Base-by-base conservation (phyloP, 352 stramenopile genomes). In the Phytophthora ohioensis region DNA sequence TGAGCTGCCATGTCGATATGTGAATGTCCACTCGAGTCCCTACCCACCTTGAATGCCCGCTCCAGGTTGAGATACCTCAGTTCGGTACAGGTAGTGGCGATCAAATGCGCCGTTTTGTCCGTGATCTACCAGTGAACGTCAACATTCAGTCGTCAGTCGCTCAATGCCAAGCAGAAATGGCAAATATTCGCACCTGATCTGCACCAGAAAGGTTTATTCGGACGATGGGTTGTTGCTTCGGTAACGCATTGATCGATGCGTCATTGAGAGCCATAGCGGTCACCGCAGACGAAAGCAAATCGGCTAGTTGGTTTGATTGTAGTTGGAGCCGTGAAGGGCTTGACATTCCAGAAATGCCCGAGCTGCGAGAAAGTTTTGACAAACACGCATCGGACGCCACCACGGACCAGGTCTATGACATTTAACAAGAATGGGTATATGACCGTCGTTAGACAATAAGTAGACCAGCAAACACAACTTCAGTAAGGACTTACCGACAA, bases 301-400 rank as follows among this genome's bases (percentile, higher is more conserved):
- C 77, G 4, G 61, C 41, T 2, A 82, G 45, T 64, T 90, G 82
- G 41, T 90, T 87, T 3, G 70, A 75, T 51, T 68, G 64, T 41
- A 61, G 9, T 11, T 43, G 39, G 15, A 65, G 27, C 11, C 48
- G 66, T 36, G 12, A 17, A 43, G 58, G 46, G 34, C 39, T 78
- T 49, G 35, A 5, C 5, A 71, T 36, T 39, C 13, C 39, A 13
- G 51, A 45, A 38, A 30, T 47, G 12, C 3, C 17, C 17, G 38
- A 30, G 41, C 7, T 60, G 32, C 39, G 59, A 13, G 60, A 72
- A 6, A 94, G 67, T 12, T 73, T 73, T 30, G 69, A 47, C 60
- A 93, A 48, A 47, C 85, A 93, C 47, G 83, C 71, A 61, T 94
- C 87, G 5, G 75, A 73, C 2, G 84, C 81, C 11, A 93, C 76